Evolutionary conservation across 257 asterid genomes (phyloP).

Genomic region (Solanum tacnaense): DNA sequence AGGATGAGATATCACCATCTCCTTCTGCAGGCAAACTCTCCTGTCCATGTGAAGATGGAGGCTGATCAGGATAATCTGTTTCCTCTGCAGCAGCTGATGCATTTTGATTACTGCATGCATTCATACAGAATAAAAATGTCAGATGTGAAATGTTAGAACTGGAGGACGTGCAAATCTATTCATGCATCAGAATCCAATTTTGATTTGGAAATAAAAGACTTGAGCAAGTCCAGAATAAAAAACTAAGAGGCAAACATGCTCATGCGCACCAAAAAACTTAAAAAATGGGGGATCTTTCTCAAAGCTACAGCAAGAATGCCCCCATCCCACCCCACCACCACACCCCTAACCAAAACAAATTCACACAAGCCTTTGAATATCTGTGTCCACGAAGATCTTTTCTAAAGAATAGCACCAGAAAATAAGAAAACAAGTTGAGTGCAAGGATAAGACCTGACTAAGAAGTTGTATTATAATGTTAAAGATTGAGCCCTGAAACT

Average conservation of each 20-base stretch:
- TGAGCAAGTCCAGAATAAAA: neutral
- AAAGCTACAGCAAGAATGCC: neutral
- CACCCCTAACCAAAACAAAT: neutral
- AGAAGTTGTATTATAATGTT: neutral
- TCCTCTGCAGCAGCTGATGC: conserved; percentile 35
- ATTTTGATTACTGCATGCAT: conserved; percentile 40
- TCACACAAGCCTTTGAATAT: neutral
- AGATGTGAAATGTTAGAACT: neutral
- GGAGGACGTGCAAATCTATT: neutral
- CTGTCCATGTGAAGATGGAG: conserved; percentile 34
- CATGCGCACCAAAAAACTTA: neutral
- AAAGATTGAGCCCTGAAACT: neutral
- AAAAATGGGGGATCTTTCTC: neutral
- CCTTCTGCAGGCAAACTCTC: conserved; percentile 29
- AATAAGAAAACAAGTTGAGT: neutral
- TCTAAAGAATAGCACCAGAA: neutral
- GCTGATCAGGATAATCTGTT: conserved; percentile 38
- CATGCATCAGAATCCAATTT: conserved; percentile 3
- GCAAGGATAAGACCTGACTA: neutral
- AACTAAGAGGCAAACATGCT: neutral
- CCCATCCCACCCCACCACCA: neutral
- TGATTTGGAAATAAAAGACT: neutral
- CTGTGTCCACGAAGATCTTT: neutral
- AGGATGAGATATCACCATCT: conserved; percentile 48
- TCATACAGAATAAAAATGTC: neutral